phyloP scores from a whole-genome alignment of 768 basidiomycete genomes.

The Hericium erinaceus region DNA sequence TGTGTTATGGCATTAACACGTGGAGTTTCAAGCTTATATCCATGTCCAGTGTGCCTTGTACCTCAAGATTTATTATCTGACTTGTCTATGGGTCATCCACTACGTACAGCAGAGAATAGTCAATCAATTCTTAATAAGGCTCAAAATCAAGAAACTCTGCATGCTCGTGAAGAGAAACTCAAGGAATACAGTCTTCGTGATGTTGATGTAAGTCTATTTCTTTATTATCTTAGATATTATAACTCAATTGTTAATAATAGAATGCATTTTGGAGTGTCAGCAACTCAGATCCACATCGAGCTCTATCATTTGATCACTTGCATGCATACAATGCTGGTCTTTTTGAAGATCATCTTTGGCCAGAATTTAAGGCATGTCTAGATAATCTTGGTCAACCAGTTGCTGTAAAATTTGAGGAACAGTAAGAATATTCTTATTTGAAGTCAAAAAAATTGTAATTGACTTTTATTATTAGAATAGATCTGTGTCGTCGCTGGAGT shows the following conservation, averaged over 20 bases:
- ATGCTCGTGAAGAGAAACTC: slow-evolving; percentile 9
- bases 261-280: slow-evolving; percentile 32
- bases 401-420: slow-evolving; percentile 9
- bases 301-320: slow-evolving; percentile 30
- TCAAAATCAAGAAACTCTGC: not conserved
- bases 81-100: not conserved
- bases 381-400: slow-evolving; percentile 11
- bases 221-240: not conserved
- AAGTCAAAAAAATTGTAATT: not conserved
- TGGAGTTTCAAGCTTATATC: slow-evolving; percentile 5
- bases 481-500: slow-evolving; percentile 24
- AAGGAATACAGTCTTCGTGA: slow-evolving; percentile 15
- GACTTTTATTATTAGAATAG: slow-evolving; percentile 15
- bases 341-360: slow-evolving; percentile 13
- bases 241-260: slow-evolving; percentile 13
- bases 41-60: slow-evolving; percentile 15
- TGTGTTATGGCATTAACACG: slow-evolving; percentile 14
- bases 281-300: slow-evolving; percentile 25
- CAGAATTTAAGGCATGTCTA: slow-evolving; percentile 5
- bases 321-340: slow-evolving; percentile 28
- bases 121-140: not conserved
- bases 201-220: slow-evolving; percentile 9
- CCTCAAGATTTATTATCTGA: not conserved
- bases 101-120: not conserved
- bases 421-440: slow-evolving; percentile 17